Base-by-base conservation (phyloP, 1,139 yeast species). In the Scheffersomyces insectosa region DNA sequence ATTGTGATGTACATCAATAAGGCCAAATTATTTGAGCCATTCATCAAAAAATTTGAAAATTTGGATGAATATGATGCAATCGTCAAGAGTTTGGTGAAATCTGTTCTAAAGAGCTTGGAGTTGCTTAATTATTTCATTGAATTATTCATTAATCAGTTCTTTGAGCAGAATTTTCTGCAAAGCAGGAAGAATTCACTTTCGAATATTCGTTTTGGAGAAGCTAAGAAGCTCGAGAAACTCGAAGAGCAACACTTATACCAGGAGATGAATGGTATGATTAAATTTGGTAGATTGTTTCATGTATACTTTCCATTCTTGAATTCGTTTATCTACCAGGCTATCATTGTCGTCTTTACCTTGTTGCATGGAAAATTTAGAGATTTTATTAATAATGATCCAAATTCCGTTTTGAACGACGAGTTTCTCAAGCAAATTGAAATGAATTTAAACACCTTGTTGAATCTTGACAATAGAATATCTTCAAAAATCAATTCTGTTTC, bases 21-120 rank as follows among this genome's bases (percentile, higher is more conserved):
- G 42, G 79, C 81, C 28, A 79, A 78, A 48, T 62, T 78, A 41
- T 74, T 75, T 48, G 82, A 77, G 50, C 82, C 80, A 16, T 78
- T 78, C 49, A 64, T 77, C 53, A 61, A 67, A 28, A 67, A 67
- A 44, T 71, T 73, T 50, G 64, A 65, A 23, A 59, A 59, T 27
- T 62, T 67, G 5, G 59, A 63, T 3, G 68, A 63, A 6, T 54
- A 60, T 31, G 51, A 52, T 10, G 46, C 54, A 15, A 61, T 72
- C 11, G 51, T 68, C 20, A 64, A 66, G 39, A 60, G 62, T 33
- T 63, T 74, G 42, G 51, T 68, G 3, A 61, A 62, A 42, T 73
- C 80, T 5, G 62, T 76, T 3, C 42, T 67, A 11, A 65, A 65
- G 38, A 77, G 74, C 31, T 57, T 75, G 41, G 72, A 69, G 33